Conservation (phyloP, 2,329 filamentous ascomycete species). For the Verticillium dahliae region DNA sequence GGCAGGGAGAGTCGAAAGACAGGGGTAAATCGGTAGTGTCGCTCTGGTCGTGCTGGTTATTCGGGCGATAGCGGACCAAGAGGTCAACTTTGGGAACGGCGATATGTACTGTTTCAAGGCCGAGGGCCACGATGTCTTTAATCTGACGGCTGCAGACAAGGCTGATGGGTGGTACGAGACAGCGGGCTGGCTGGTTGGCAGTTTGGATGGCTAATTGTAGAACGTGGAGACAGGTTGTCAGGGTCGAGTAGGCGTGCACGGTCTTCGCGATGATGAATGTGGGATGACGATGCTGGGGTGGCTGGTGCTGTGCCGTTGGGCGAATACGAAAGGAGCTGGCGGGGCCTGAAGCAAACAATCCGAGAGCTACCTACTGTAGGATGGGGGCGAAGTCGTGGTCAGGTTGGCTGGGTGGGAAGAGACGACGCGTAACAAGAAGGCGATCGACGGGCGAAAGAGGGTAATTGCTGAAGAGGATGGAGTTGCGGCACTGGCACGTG, state of each 20-base stretch:
- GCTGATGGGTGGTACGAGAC: background rate
- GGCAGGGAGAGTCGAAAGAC: conserved; percentile 3
- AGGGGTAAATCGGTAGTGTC: background rate
- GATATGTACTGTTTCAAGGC: background rate
- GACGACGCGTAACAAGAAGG: background rate
- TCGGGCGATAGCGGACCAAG: background rate
- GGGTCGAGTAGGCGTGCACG: background rate
- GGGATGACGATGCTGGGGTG: background rate
- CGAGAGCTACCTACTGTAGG: no score
- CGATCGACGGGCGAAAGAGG: background rate
- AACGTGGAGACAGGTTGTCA: background rate
- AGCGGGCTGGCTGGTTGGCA: background rate
- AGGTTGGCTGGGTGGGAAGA: background rate
- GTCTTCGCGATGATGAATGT: background rate
- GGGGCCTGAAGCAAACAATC: background rate
- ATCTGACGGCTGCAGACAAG: background rate
- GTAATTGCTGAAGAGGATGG: background rate
- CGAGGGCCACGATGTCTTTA: background rate
- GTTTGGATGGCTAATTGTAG: background rate
- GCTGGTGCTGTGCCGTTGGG: background rate
- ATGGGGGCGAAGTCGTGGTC: background rate
- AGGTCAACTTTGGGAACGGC: background rate
- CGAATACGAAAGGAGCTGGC: background rate
- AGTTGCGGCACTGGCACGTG: background rate
- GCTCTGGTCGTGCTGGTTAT: background rate